phyloP scores from a whole-genome alignment of 2,329 filamentous ascomycete species.

The Epichloe amarillans region DNA sequence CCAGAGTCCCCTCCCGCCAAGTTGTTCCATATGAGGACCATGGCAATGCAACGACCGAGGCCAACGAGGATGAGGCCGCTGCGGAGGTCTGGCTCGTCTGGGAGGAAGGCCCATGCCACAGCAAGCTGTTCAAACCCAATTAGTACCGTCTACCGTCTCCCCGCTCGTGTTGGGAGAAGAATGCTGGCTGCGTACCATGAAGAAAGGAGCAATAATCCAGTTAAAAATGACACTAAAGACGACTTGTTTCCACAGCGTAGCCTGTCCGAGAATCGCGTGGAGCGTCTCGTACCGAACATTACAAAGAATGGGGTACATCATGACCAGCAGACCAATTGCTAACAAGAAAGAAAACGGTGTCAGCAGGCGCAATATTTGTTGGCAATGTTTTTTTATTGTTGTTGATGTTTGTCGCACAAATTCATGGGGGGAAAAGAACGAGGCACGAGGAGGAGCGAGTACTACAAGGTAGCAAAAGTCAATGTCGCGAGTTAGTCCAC shows the following conservation, averaged over 20 bases:
- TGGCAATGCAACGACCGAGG: slow-evolving; percentile 75
- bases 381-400: too few species aligned
- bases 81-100: slow-evolving; percentile 41
- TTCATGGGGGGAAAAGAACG: too few species aligned
- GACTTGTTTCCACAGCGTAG: slow-evolving; percentile 65
- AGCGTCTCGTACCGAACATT: slow-evolving; percentile 70
- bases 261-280: slow-evolving; percentile 48
- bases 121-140: slow-evolving; percentile 32
- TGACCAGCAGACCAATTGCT: slow-evolving; percentile 71
- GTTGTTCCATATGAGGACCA: slow-evolving; percentile 65
- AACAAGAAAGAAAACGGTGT: too few species aligned
- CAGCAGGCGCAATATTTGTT: too few species aligned
- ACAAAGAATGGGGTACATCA: slow-evolving; percentile 92
- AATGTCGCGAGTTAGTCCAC: too few species aligned
- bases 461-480: too few species aligned
- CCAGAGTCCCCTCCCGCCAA: slow-evolving; percentile 61
- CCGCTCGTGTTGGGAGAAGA: neutral
- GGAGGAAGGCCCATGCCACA: slow-evolving; percentile 55
- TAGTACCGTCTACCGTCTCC: neutral
- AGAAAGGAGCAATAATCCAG: slow-evolving; percentile 68
- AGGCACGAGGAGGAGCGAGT: too few species aligned
- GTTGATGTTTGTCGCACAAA: too few species aligned
- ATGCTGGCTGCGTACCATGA: slow-evolving; percentile 48
- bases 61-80: slow-evolving; percentile 71
- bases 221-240: slow-evolving; percentile 63